Base-by-base conservation (phyloP, 768 basidiomycete species). In the Infundibulicybe gibba region DNA sequence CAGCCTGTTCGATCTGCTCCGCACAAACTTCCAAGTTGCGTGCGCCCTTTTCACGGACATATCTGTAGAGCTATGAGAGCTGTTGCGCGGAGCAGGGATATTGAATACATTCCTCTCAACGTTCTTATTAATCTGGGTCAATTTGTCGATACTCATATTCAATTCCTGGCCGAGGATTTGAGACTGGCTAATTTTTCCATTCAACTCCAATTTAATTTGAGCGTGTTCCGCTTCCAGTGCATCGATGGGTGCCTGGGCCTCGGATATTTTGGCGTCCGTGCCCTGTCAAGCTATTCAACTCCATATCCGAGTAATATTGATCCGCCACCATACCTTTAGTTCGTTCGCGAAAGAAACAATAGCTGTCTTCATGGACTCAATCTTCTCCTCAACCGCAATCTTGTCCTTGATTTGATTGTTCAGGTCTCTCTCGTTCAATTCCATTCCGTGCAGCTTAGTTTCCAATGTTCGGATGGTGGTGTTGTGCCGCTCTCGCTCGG, bases 31-130 rank as follows among this genome's bases (percentile, higher is more conserved):
- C 69, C 39, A 90, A 69, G 46, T 75, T 66, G 16, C 79, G 75
- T 3, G 72, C 77, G 30, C 81, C 79, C 55, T 81, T 85, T 34
- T 85, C 81, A 43, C 81, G 80, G 47, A 85, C 72, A 61, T 94
- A 93, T 50, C 93, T 95, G 42, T 41, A 32, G 25, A 31, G 45
- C 25, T 31, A 14, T 45, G 5, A 33, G 48, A 5, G 53, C 20
- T 3, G 12, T 46, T 30, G 17, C 9, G 19, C 6, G 6, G 15
- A 31, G 20, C 10, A 43, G 14, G 37, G 6, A 30, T 13, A 14
- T 12, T 31, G 47, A 16, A 14, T 34, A n/a, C 31, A 38, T 6
- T 11, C 88, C 79, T 71, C 54, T 90, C 87, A 19, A 90, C 71
- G 20, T 64, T 67, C 58, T 80, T 82, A 61, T 80, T 85, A 45